Evolutionary conservation across 768 basidiomycete species (phyloP), one percentile per base, ranked within the genome.

Genomic region (Leucosporidium yakuticum): DNA sequence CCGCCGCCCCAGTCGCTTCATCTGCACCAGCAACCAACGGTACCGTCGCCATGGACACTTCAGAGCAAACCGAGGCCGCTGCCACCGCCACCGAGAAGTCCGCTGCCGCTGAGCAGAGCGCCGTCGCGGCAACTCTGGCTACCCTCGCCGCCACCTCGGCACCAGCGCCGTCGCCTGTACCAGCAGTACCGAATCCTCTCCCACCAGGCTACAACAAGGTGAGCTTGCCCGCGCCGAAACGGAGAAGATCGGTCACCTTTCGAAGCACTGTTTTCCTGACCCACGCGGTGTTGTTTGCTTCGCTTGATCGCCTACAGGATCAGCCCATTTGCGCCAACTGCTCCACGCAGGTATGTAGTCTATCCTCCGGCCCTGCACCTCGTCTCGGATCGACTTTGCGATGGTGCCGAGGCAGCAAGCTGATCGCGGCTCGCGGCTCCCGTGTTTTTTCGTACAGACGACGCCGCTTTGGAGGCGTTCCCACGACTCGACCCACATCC

Each of bases 381-480:
- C 49, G n/a, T 29, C 44, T 20, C 39, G 39, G 39, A 44, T 44
- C 39, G 32, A 34, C 34, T 39, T 29, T 53, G 48, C 21, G 36
- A 50, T 25, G 44, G 25, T 53, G 51, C 53, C 29, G 14, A 8
- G 2, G 12, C 39, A 44, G 34, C 15, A 47, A n/a, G 32, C n/a
- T 54, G 66, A 62, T 61, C 27, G 20, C 14, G 47, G 27, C 21
- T 12, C 8, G 17, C 5, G 47, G 27, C 21, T 12, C 8, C 9
- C 5, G 0, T 20, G 12, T 2, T 44, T 44, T 44, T 1, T 5
- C 4, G 11, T 20, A 20, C 68, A 76, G 74, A 76, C 75, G 9
- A 76, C 75, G 8, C 74, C 75, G 3, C 73, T 76, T 11, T 76
- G 75, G 75, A 68, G 75, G 14, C 69, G 75, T 27, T 73, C 71